These are phyloP conservation scores for Leersia perrieri DNA, from an alignment of 176 grass and related monocot genomes.

Conservation along the genomic window DNA sequence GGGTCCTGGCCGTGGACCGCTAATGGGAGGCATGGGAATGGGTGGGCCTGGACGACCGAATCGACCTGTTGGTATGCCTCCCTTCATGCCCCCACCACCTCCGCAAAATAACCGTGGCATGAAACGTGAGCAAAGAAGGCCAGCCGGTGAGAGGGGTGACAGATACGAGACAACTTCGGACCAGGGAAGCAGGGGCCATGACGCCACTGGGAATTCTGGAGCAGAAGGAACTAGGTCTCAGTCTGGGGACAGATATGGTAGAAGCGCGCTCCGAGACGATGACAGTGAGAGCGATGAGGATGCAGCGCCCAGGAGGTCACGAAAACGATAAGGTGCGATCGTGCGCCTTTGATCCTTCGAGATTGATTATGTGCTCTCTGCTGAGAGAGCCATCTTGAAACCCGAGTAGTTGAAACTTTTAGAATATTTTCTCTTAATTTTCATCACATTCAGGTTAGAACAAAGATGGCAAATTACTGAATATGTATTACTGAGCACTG, in stretches of 20 bases:
- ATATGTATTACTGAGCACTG: slow-evolving; percentile 11
- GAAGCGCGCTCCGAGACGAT: slow-evolving; percentile 51
- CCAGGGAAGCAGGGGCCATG: slow-evolving; percentile 62
- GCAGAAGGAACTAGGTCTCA: slow-evolving; percentile 49
- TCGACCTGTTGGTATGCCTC: slow-evolving; percentile 69
- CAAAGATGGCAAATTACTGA: slow-evolving; percentile 6
- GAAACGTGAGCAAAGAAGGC: slow-evolving; percentile 67
- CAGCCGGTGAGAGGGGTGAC: slow-evolving; percentile 49
- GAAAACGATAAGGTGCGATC: slow-evolving; percentile 45
- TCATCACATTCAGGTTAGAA: not conserved
- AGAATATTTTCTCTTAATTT: not conserved
- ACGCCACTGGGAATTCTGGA: slow-evolving; percentile 40
- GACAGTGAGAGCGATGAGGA: slow-evolving; percentile 89
- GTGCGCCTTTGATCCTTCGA: slow-evolving; percentile 8
- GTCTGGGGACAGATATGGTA: slow-evolving; percentile 47
- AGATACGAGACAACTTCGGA: slow-evolving; percentile 62
- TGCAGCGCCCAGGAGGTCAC: slow-evolving; percentile 68
- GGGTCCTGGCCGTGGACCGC: slow-evolving; percentile 60
- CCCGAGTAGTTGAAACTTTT: not conserved
- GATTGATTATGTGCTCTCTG: slow-evolving; percentile 17
- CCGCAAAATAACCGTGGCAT: slow-evolving; percentile 32
- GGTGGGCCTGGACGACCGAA: slow-evolving; percentile 59
- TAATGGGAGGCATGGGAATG: slow-evolving; percentile 89
- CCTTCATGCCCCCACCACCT: slow-evolving; percentile 56
- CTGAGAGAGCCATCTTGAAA: not conserved